Evolutionary conservation across 1,284 basidiomycete species (phyloP).

Genomic region (Pseudozyma sp.): DNA sequence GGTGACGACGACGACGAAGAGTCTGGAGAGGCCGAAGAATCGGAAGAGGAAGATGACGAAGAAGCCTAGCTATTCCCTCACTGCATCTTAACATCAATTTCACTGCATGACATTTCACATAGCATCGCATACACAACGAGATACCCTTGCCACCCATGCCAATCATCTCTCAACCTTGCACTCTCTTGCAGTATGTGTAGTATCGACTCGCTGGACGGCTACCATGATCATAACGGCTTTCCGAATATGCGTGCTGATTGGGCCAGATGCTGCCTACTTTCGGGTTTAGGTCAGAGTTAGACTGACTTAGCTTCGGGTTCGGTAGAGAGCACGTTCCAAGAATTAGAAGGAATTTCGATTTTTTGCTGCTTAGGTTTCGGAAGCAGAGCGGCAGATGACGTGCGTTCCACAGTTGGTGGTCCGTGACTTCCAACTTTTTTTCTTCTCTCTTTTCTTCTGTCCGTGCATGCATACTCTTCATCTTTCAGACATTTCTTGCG

Average conservation of each 20-base stretch:
- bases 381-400: conserved; percentile 9
- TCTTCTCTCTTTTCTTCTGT: conserved; percentile 4
- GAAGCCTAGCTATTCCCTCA: not conserved
- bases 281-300: no score
- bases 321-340: conserved; percentile 13
- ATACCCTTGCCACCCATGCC: conserved; percentile 1
- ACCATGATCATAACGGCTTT: no score
- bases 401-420: conserved; percentile 8
- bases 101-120: not conserved
- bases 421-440: conserved; percentile 9
- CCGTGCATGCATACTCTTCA: not conserved
- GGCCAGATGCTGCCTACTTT: no score
- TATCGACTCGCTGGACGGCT: no score
- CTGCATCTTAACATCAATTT: not conserved
- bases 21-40: not conserved
- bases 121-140: conserved; percentile 3
- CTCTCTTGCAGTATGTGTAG: no score
- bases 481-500: not conserved
- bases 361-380: not conserved
- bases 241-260: no score
- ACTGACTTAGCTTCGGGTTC: not conserved
- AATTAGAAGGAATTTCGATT: not conserved
- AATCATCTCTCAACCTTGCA: no score
- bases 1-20: conserved; percentile 37
- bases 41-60: conserved; percentile 9